Evolutionary conservation across 148 eudicot species (phyloP).

Genomic region (Arctostaphylos glauca): DNA sequence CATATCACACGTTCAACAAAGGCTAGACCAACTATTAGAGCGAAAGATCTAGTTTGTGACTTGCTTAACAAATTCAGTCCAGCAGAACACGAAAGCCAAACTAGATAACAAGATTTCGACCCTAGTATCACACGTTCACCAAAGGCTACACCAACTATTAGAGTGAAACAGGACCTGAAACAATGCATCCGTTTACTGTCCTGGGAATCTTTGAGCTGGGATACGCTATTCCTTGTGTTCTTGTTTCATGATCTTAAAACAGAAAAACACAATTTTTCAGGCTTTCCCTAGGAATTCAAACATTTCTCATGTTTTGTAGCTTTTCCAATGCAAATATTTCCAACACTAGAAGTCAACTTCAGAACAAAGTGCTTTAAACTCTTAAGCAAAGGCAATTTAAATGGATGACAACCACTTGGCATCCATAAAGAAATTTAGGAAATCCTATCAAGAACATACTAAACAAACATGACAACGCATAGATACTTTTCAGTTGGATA

Average conservation of each 20-base stretch:
- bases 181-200: not conserved
- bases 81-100: too few species aligned
- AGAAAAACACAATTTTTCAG: not conserved
- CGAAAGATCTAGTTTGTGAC: too few species aligned
- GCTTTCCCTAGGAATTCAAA: not conserved
- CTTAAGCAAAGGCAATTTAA: not conserved
- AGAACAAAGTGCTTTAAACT: not conserved
- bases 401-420: not conserved
- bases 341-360: not conserved
- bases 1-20: not conserved
- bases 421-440: not conserved
- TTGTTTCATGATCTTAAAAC: not conserved
- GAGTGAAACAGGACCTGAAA: not conserved
- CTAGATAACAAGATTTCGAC: too few species aligned
- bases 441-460: not conserved
- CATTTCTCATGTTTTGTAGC: not conserved
- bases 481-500: constrained; percentile 1
- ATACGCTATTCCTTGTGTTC: not conserved
- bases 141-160: not conserved
- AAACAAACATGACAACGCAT: not conserved
- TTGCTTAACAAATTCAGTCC: too few species aligned
- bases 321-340: not conserved
- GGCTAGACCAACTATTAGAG: not conserved
- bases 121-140: too few species aligned
- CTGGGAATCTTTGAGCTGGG: not conserved